Evolutionary conservation across 169 alveolate genomes (phyloP).

Genomic region (Cryptosporidium sp.): DNA sequence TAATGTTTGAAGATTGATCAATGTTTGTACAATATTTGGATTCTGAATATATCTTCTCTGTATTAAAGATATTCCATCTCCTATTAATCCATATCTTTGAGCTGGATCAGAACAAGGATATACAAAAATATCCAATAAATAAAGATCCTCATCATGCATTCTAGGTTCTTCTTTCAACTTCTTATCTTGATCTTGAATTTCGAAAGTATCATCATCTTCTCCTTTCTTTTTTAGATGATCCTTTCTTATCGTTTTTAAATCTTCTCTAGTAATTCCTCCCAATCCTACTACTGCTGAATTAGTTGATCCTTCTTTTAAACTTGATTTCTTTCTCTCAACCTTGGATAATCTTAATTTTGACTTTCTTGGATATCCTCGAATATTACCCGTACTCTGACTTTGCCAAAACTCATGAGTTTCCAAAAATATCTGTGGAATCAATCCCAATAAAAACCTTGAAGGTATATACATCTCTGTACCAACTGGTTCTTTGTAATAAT

Average conservation of each 20-base stretch:
- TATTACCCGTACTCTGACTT: slow-evolving; percentile 80
- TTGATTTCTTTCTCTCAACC: not conserved
- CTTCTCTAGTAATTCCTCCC: not conserved
- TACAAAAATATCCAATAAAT: slow-evolving; percentile 30
- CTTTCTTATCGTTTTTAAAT: not conserved
- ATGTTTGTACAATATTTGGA: slow-evolving; percentile 43
- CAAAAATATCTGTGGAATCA: slow-evolving; percentile 79
- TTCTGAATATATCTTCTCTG: slow-evolving; percentile 48
- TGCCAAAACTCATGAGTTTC: slow-evolving; percentile 84
- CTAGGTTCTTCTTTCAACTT: not conserved
- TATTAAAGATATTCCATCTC: slow-evolving; percentile 53
- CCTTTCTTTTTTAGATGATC: not conserved
- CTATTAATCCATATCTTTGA: slow-evolving; percentile 30
- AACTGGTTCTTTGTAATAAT: slow-evolving; percentile 17
- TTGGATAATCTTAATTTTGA: not conserved
- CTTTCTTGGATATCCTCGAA: slow-evolving; percentile 81
- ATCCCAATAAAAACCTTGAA: slow-evolving; percentile 79
- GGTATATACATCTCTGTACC: slow-evolving; percentile 79
- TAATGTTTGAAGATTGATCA: slow-evolving; percentile 43
- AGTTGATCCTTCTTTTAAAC: not conserved
- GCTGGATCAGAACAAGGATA: slow-evolving; percentile 8
- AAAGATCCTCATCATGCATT: slow-evolving; percentile 31
- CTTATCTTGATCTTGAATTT: not conserved
- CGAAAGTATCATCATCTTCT: too few relatives aligned
- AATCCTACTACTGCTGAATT: too few relatives aligned